Base-by-base conservation (phyloP, 2,329 filamentous ascomycete species). In the Calonectria pseudoturangicola region DNA sequence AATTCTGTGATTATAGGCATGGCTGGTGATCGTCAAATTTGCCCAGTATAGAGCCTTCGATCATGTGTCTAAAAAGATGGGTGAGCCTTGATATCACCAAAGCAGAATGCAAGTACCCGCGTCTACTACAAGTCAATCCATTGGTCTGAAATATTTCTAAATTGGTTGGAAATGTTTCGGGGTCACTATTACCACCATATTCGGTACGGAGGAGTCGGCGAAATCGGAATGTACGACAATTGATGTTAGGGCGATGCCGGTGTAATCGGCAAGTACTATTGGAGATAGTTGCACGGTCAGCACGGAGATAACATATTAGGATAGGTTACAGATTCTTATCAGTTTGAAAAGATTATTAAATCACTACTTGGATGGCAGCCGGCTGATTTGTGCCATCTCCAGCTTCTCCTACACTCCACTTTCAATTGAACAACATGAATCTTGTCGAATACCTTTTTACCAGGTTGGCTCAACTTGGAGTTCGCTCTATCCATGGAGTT, bases 391-490 rank as follows among this genome's bases (percentile, higher is more conserved):
- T 18, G 16, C 16, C 16, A 33, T 5, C 9, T 36, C 33, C 33
- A 36, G 33, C n/a, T 21, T n/a, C 16, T 8, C 18, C 4, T 45
- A 5, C 43, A 43, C 5, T 43, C 18, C 41, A 4, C 8, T n/a
- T 3, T n/a, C 18, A 43, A 18, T 47, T 21, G n/a, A 25, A 47
- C 43, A 47, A 47, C 18, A 47, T 47, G 43, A 21, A 65, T 18
- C 28, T 71, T 4, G 58, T 48, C 28, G 70, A 68, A n/a, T 93
- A 93, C 75, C 87, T 93, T 76, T 92, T 92, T 78, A 87, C 84
- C 41, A 85, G 92, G 56, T 84, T 93, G 16, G 83, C 87, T 73
- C 88, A 93, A 77, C 84, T 93, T 16, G 91, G 91, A 43, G 86
- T 92, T 28, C 83, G 86, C 30, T 89, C 90, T 9, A 81, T 93